phyloP scores from a whole-genome alignment of 306 rosid species.

The Prinsepia uniflora region DNA sequence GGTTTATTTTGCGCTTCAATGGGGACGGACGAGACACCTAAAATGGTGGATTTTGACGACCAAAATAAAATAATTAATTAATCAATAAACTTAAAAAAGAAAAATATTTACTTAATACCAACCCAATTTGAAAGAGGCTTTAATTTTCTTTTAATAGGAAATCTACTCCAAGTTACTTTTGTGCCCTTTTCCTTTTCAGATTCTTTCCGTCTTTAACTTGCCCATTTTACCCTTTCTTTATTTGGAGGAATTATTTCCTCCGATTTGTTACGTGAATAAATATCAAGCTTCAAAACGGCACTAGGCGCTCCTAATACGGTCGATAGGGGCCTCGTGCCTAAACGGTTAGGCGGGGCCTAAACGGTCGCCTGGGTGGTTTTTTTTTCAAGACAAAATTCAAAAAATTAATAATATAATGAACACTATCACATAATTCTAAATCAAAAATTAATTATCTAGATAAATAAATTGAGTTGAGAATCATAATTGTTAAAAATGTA shows the following conservation, averaged over 20 bases:
- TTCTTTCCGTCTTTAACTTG: background rate
- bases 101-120: background rate
- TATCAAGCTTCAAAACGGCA: too few species aligned
- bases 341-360: too few species aligned
- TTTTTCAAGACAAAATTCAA: too few species aligned
- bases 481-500: too few species aligned
- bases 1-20: constrained; percentile 58
- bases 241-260: background rate
- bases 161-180: constrained; percentile 30
- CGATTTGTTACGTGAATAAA: too few species aligned
- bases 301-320: too few species aligned
- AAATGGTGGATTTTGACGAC: constrained; percentile 29
- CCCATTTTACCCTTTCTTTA: constrained; percentile 11
- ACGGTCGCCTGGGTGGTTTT: too few species aligned
- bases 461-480: too few species aligned
- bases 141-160: constrained; percentile 33
- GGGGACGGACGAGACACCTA: constrained; percentile 63
- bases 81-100: background rate
- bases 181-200: constrained; percentile 27
- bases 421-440: too few species aligned
- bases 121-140: constrained; percentile 31
- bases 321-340: too few species aligned
- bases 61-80: constrained; percentile 8
- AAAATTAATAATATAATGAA: too few species aligned
- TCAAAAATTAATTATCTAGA: too few species aligned